Percentiles rank a stretch among this genome's conserved stretches.
These are phyloP conservation scores for Cladophialophora immunda DNA, from an alignment of 2,329 filamentous ascomycete species.

Conservation along the genomic window DNA sequence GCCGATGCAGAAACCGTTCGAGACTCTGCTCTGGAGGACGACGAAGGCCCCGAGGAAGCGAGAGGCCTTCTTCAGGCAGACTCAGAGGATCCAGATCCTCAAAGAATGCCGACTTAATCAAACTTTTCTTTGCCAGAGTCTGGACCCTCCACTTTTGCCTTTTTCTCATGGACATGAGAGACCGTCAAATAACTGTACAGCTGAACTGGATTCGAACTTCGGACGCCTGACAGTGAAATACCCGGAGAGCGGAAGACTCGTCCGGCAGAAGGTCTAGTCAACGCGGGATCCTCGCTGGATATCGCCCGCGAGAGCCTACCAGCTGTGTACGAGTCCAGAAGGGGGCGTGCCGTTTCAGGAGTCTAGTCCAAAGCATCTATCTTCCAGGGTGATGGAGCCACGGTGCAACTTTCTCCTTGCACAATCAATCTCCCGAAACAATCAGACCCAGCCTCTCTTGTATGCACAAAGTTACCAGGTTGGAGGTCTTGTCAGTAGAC, in stretches of 20 bases:
- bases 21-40: conserved; percentile 28
- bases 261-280: background rate
- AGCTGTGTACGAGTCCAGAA: background rate
- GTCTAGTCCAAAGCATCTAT: background rate
- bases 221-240: background rate
- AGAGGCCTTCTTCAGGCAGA: conserved; percentile 35
- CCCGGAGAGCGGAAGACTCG: background rate
- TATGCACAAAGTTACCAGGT: background rate
- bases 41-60: conserved; percentile 33
- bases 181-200: background rate
- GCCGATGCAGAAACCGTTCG: conserved; percentile 35
- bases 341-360: background rate
- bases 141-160: conserved; percentile 14
- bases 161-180: background rate
- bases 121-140: conserved; percentile 4
- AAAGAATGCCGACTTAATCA: conserved; percentile 19
- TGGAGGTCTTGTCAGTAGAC: background rate
- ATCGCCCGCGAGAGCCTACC: background rate
- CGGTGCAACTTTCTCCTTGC: background rate
- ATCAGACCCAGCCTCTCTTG: background rate
- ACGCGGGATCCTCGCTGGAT: background rate
- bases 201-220: background rate
- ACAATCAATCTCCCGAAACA: conserved; percentile 11
- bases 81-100: conserved; percentile 23
- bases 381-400: background rate